A percentile compares a stretch with the other conserved stretches of the same genome.
phyloP scores from a whole-genome alignment of 371 early-diverging fungal species.

The Mucor velutinosus region DNA sequence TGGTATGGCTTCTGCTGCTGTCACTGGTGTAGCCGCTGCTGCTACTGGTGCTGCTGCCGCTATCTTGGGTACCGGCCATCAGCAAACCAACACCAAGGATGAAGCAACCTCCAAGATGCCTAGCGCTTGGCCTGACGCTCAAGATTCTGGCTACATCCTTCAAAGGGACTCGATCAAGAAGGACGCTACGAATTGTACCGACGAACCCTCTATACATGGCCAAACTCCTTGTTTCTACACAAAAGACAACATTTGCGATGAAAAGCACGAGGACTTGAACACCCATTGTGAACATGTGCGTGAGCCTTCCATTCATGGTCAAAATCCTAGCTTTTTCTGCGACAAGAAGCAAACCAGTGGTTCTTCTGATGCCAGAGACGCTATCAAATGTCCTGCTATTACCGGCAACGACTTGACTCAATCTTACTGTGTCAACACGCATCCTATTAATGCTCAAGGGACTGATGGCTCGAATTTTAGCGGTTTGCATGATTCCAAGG shows the following conservation, averaged over 20 bases:
- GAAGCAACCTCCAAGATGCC: not conserved
- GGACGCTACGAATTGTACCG: not conserved
- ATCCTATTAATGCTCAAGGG: not conserved
- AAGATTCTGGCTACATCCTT: not conserved
- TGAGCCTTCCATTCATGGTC: conserved; percentile 25
- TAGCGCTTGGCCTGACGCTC: conserved; percentile 6
- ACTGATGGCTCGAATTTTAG: not conserved
- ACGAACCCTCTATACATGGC: conserved; percentile 26
- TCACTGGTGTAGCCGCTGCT: conserved; percentile 3
- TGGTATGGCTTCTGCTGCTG: conserved; percentile 13
- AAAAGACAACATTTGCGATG: not conserved
- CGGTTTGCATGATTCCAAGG: not conserved
- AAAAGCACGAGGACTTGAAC: not conserved
- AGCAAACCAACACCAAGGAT: not conserved
- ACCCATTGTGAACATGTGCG: not conserved
- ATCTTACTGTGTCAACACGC: not conserved
- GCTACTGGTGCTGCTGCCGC: conserved; percentile 13
- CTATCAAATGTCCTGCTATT: not conserved
- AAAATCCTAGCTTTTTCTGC: conserved; percentile 10
- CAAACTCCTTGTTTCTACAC: conserved; percentile 7
- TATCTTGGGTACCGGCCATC: conserved; percentile 5
- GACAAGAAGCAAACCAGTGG: not conserved
- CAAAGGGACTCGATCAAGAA: not conserved
- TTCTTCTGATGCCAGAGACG: not conserved
- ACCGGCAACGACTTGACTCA: not conserved